Base-by-base conservation (phyloP, 2,329 filamentous ascomycete species). In the Thielaviopsis musarum region DNA sequence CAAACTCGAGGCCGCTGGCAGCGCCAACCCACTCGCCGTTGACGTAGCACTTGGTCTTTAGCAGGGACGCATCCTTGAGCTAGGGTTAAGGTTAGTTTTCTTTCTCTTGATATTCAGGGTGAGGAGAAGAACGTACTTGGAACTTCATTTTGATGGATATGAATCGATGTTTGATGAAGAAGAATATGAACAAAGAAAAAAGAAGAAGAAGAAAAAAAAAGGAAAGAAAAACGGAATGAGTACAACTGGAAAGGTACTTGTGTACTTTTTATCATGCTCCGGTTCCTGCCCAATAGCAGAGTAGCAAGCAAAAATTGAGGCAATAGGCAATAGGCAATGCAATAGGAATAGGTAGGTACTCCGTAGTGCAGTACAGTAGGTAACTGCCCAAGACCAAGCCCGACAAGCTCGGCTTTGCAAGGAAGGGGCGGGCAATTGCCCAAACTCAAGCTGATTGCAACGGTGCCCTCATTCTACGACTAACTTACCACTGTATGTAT, bases 21-120 rank as follows among this genome's bases (percentile, higher is more conserved):
- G 91, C 88, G 66, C 80, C 78, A 63, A 94, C 81, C 88, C 91
- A 98, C 78, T 95, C 80, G 67, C 93, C 93, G 70, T 98, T 91
- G 68, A 97, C 84, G 69, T 91, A 96, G 67, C 83, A 81, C 62
- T 81, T 80, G 69, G 91, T 81, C 75, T 94, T 96, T 67, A 97
- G 81, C 62, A 98, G 80, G 22, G 85, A 88, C 45, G 81, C 80
- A 66, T 91, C 87, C 67, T 83, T 87, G 67, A 91, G 81, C 84
- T 90, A 45, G 38, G 38, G 38, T 45, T 45, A 45, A 45, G 38
- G 38, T 45, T 45, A 45, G 38, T 10, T 34, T 34, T 9, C 30
- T 34, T 12, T 34, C 30, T 10, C 12, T 45, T 45, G 38, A n/a
- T n/a, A n/a, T 15, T 45, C 17, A 3, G 17, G 38, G 15, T 45